Base-by-base conservation (phyloP, 2,329 filamentous ascomycete species). In the Phaeophleospora eucalypticola region DNA sequence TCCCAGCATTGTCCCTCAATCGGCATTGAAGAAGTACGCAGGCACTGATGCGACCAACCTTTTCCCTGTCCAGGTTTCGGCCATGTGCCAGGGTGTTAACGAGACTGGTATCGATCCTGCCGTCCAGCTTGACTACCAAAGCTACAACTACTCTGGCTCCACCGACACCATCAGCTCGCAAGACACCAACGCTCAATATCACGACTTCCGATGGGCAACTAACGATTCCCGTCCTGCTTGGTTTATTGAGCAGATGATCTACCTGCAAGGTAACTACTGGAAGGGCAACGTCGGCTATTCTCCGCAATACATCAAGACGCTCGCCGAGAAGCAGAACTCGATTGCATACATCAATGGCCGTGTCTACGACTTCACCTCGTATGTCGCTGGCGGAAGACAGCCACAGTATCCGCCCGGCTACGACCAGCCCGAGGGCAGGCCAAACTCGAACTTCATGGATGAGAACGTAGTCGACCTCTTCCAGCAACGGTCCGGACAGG, bases 1-100 rank as follows among this genome's bases (percentile, higher is more conserved):
- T 65, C 89, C 89, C 0, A 75, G 71, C 14, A 82, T 80, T 51
- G 76, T 80, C 36, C 80, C 80, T 0, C 61, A 75, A 27, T 81
- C 81, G 53, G 70, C 76, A 6, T 69, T 97, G 38, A 74, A 85
- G 53, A 84, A 86, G 58, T 98, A 97, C 59, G 90, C 86, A 39
- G 93, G 93, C 43, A 71, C 81, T 36, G 94, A 98, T 62, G 84
- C 90, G n/a, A 94, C 87, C 17, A 75, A 79, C 33, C 77, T 98
- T 9, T 98, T 98, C 71, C 93, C 94, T 0, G 78, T 98, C 1
- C 93, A 98, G 66, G 91, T 98, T 14, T 94, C 86, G 3, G 89
- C 91, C 36, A 77, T 98, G 32, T 98, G 93, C 68, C 80, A 86
- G 49, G 93, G 91, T 48, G 80, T 79, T 24, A 76, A 83, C 54